Base-by-base conservation (phyloP, 129 eudicot genomes). In the sunflower (Helianthus annuus) region DNA sequence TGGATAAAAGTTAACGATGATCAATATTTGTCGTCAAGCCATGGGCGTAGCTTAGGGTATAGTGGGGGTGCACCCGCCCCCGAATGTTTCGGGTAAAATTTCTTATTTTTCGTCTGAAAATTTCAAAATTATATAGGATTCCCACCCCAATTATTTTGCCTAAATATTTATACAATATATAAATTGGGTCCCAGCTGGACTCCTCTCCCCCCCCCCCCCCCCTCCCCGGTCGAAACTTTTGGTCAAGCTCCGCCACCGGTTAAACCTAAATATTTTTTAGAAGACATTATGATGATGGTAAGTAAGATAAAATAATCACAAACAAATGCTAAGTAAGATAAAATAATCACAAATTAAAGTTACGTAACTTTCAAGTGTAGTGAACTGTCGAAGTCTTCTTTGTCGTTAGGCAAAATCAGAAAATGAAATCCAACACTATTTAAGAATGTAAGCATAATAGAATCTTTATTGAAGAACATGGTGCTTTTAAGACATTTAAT, bases 381-480 rank as follows among this genome's bases (percentile, higher is more conserved):
- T 57, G 13, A 57, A 8, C 4, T 19, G 34, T 24, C 2, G 52
- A 68, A 68, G 36, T 32, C 36, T 1, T 32, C 36, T 32, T 32
- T 32, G 3, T 32, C 36, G 36, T 32, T 32, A 32, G 36, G 36
- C 36, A 2, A 32, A 32, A 32, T 32, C 36, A 32, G 36, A 29
- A 29, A 29, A 2, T 29, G 34, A 29, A 29, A 29, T 1, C 34
- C 34, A 29, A 29, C 3, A 51, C 54, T 42, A 61, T 48, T 38
- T 19, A 27, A 48, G 77, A 29, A 29, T 32, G 48, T 72, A 73
- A 62, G 48, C 77, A 32, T 36, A 13, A 48, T 48, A 19, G 34
- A 73, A 48, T 8, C 70, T 48, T 48, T 52, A 73, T 36, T 6
- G 39, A 49, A 38, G 42, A 39, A 63, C 71, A 74, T 63, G 64